Percentiles rank a stretch among this genome's conserved stretches.
Evolutionary conservation across 129 eudicot species (phyloP).

Genomic region (Artemisia argyi): DNA sequence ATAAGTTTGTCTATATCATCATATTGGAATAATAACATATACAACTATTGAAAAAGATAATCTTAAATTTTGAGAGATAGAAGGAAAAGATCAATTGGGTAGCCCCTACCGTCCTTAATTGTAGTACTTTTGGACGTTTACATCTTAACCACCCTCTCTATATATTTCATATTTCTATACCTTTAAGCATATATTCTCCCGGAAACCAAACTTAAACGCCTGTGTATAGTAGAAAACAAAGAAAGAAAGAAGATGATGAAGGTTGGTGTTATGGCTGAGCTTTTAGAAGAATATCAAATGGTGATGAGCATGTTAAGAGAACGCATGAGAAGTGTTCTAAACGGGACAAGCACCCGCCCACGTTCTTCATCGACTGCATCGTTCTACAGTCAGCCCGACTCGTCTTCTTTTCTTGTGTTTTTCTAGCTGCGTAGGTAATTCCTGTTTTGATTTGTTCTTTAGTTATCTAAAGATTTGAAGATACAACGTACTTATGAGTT

Average conservation of each 20-base stretch:
- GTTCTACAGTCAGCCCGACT: conserved; percentile 7
- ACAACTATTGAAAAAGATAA: background rate
- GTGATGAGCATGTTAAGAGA: conserved; percentile 26
- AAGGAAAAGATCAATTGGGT: conserved; percentile 16
- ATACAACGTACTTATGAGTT: too few species aligned
- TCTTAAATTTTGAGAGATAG: background rate
- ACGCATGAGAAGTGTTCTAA: conserved; percentile 23
- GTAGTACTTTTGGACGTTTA: conserved; percentile 27
- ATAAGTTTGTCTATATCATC: background rate
- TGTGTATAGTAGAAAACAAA: background rate
- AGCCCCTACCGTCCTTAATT: conserved; percentile 28
- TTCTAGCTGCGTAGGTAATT: conserved; percentile 12
- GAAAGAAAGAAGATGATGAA: conserved; percentile 31
- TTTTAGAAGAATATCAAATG: conserved; percentile 36
- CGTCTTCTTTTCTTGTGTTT: conserved; percentile 27
- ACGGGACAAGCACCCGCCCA: background rate
- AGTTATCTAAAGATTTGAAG: background rate
- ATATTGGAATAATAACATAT: background rate
- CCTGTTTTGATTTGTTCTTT: conserved; percentile 12
- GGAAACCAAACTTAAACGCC: conserved; percentile 15
- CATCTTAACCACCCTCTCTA: conserved; percentile 36
- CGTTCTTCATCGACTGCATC: background rate
- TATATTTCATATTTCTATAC: background rate
- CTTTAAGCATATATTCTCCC: conserved; percentile 11
- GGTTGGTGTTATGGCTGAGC: conserved; percentile 33